These are phyloP conservation scores for Parastagonospora avenae DNA, from an alignment of 2,329 filamentous ascomycete genomes.

Conservation along the genomic window DNA sequence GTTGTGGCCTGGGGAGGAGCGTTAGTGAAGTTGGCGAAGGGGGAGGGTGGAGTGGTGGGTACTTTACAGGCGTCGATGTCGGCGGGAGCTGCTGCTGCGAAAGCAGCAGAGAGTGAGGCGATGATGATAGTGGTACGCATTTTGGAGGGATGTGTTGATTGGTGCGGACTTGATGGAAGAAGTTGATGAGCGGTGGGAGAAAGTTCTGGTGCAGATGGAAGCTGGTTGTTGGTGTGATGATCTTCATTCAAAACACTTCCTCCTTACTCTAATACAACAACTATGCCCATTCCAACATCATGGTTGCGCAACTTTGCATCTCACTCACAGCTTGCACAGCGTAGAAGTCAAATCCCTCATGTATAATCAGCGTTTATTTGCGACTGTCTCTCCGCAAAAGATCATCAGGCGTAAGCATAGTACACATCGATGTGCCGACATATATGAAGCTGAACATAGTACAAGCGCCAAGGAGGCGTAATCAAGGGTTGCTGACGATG, in stretches of 20 bases:
- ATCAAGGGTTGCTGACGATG: not conserved
- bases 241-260: no score
- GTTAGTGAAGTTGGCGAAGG: not conserved
- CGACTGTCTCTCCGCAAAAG: not conserved
- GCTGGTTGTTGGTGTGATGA: not conserved
- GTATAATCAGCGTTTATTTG: not conserved
- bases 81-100: slow-evolving; percentile 11
- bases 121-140: slow-evolving; percentile 19
- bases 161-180: not conserved
- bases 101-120: slow-evolving; percentile 14
- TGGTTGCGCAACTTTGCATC: no score
- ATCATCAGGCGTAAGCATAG: not conserved
- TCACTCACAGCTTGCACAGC: not conserved
- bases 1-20: not conserved
- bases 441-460: not conserved
- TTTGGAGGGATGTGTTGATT: not conserved
- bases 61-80: slow-evolving; percentile 6
- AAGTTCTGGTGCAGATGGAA: not conserved
- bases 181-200: not conserved
- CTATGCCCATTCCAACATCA: no score
- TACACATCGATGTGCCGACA: not conserved
- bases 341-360: not conserved
- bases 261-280: no score
- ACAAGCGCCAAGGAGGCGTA: not conserved
- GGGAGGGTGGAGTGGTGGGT: not conserved